Base-by-base conservation (phyloP, 164 flowering plant genomes). In the Saururus chinensis region DNA sequence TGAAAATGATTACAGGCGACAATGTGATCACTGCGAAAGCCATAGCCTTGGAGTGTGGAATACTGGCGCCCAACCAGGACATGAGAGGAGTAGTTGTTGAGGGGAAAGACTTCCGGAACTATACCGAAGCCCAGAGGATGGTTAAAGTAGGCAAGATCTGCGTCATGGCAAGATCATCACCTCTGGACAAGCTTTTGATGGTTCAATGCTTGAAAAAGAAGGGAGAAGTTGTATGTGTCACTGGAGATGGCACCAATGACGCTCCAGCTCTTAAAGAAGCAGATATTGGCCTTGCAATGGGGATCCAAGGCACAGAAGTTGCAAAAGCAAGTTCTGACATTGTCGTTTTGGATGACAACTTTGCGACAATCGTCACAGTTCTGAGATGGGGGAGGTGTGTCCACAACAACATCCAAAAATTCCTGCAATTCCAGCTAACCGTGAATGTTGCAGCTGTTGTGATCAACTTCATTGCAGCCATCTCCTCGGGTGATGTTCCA, bases 341-440 rank as follows among this genome's bases (percentile, higher is more conserved):
- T 5, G 68, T 76, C 64, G 74, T 75, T 40, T 25, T 71, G 64
- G 79, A 78, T 56, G 80, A 78, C 19, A 76, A 78, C 60, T 76
- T 80, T 57, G 40, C 71, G 4, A 66, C 79, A 2, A 70, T 80
- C 0, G 77, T 64, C 17, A 73, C 73, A 1, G 75, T 76, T 51
- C 54, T 81, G 67, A 73, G 63, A 51, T 78, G 81, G 84, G 81
- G 81, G 9, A 66, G 80, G 60, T 65, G 76, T 63, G 77, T 74
- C 0, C 75, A 70, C 60, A 74, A 57, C 70, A 80, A 75, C 72
- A 73, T 80, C 30, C 82, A 81, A 55, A 79, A 76, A 61, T 79
- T 77, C 73, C 70, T 78, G 51, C 82, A 81, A 57, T 81, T 78
- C 63, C 80, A 74, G 52, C 80, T 81, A 53, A 81, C 84, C 4